These are phyloP conservation scores for Penicillium manginii DNA, from an alignment of 495 filamentous ascomycete genomes.

Conservation along the genomic window DNA sequence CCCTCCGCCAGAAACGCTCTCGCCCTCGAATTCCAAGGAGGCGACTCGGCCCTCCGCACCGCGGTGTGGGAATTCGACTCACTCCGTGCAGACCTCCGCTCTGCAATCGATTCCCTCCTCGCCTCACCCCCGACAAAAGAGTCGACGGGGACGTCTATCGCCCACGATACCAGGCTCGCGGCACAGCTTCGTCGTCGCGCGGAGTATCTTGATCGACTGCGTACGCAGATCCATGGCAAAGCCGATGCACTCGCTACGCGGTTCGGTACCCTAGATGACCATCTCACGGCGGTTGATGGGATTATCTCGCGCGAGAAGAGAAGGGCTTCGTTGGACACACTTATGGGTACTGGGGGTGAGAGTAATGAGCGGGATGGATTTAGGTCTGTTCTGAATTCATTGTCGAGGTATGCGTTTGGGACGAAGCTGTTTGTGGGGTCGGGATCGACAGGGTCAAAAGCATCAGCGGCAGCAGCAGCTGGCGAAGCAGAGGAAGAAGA, in stretches of 20 bases:
- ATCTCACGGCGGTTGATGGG: slow-evolving; percentile 43
- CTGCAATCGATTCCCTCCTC: slow-evolving; percentile 43
- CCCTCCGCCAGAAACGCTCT: slow-evolving; percentile 42
- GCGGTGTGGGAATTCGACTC: slow-evolving; percentile 45
- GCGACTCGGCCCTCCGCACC: slow-evolving; percentile 38
- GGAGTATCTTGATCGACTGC: slow-evolving; percentile 44
- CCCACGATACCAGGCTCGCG: slow-evolving; percentile 36
- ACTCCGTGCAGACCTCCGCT: slow-evolving; percentile 45
- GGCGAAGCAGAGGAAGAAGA: no score
- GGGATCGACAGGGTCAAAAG: not conserved
- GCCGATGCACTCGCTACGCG: slow-evolving; percentile 39
- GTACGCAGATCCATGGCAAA: slow-evolving; percentile 40
- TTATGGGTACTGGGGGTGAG: not conserved
- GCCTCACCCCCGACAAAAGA: slow-evolving; percentile 26
- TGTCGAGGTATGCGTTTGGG: slow-evolving; percentile 24
- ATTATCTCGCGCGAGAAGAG: slow-evolving; percentile 36
- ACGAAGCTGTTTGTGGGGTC: slow-evolving; percentile 16
- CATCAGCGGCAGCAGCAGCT: no score
- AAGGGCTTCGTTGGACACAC: slow-evolving; percentile 10
- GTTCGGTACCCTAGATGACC: slow-evolving; percentile 47
- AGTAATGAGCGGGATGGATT: not conserved
- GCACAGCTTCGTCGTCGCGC: slow-evolving; percentile 40
- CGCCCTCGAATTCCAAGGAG: slow-evolving; percentile 47
- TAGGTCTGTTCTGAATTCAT: slow-evolving; percentile 20
- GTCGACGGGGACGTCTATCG: slow-evolving; percentile 16